Percentiles rank a stretch among this genome's conserved stretches.
Conservation (phyloP, 1,139 yeast species). For the Diutina sp. region DNA sequence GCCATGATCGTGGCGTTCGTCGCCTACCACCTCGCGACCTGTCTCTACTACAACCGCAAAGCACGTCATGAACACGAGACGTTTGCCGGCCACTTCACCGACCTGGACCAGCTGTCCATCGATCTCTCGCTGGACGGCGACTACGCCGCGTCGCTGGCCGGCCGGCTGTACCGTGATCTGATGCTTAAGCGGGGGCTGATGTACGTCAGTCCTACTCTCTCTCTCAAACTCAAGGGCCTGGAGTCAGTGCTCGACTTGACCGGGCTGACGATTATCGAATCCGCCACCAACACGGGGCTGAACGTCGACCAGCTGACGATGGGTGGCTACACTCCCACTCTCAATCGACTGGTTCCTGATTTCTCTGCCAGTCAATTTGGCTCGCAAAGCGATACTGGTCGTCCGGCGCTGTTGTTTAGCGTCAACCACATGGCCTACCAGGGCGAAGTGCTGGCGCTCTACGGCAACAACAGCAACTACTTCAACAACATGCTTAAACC, state of each 20-base stretch:
- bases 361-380: not conserved
- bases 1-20: slow-evolving; percentile 13
- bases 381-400: not conserved
- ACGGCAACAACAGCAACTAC: not conserved
- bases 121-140: slow-evolving; percentile 6
- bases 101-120: slow-evolving; percentile 14
- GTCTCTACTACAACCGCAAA: slow-evolving; percentile 12
- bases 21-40: slow-evolving; percentile 13
- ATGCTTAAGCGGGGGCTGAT: slow-evolving; percentile 13
- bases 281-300: not conserved
- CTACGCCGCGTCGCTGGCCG: slow-evolving; percentile 6
- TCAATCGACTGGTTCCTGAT: not conserved
- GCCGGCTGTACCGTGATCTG: slow-evolving; percentile 13
- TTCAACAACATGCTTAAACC: not conserved
- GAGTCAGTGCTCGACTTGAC: not conserved
- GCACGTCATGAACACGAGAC: slow-evolving; percentile 28
- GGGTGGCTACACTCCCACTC: not conserved
- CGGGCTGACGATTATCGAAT: not conserved
- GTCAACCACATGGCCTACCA: not conserved
- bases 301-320: not conserved
- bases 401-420: not conserved
- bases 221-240: slow-evolving; percentile 6
- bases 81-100: slow-evolving; percentile 11
- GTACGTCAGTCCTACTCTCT: slow-evolving; percentile 24
- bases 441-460: not conserved